A percentile compares a stretch with the other conserved stretches of the same genome.
Evolutionary conservation across 2,329 filamentous ascomycete genomes (phyloP).

Genomic region (Calonectria multiphialidica): DNA sequence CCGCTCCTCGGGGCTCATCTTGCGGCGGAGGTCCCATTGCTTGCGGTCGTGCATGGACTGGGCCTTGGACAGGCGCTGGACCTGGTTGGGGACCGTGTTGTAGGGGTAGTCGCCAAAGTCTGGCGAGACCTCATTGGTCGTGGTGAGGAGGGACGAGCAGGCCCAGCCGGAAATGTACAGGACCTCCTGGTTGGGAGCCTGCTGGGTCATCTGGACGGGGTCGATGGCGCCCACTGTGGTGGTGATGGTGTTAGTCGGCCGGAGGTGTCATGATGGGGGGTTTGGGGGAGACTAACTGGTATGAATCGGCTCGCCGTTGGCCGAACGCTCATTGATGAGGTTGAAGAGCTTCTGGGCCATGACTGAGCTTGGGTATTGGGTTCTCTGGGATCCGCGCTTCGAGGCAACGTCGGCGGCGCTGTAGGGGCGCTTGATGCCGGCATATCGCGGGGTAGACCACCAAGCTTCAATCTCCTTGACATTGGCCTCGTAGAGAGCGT

Average conservation of each 20-base stretch:
- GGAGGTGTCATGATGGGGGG: background rate
- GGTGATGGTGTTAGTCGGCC: conserved; percentile 23
- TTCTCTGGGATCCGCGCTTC: conserved; percentile 89
- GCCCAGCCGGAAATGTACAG: conserved; percentile 98
- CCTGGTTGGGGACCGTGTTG: conserved; percentile 98
- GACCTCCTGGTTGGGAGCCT: conserved; percentile 94
- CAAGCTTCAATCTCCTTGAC: conserved; percentile 87
- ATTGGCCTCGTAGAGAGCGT: conserved; percentile 86
- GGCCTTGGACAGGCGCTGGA: conserved; percentile 94
- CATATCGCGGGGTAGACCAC: conserved; percentile 89
- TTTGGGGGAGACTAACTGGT: conserved; percentile 73
- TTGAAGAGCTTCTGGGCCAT: conserved; percentile 97
- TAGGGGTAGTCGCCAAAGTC: conserved; percentile 99
- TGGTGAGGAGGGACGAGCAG: conserved; percentile 91
- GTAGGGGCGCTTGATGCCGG: conserved; percentile 93
- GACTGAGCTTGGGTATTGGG: conserved; percentile 90
- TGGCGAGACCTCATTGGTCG: conserved; percentile 96
- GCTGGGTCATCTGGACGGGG: conserved; percentile 99
- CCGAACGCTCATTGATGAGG: conserved; percentile 81
- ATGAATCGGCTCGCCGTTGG: conserved; percentile 89
- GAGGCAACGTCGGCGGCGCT: conserved; percentile 91
- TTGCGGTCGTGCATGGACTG: conserved; percentile 97
- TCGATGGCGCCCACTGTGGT: conserved; percentile 92
- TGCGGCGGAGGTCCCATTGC: conserved; percentile 88
- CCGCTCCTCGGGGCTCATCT: conserved; percentile 80